Evolutionary conservation across 148 eudicot genomes (phyloP).

Genomic region (Beta vulgaris): DNA sequence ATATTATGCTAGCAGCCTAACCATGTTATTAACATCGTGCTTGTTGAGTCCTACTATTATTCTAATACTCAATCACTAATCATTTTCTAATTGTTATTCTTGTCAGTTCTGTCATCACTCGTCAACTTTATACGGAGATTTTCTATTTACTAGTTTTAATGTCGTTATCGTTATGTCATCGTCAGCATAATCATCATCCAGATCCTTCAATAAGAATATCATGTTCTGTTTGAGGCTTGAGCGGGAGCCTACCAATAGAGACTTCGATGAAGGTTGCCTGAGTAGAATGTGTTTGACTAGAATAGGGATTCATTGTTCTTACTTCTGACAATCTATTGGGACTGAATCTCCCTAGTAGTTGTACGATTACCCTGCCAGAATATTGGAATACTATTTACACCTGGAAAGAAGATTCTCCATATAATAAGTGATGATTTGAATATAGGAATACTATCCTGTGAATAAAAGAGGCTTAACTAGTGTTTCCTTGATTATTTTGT

Average conservation of each 20-base stretch:
- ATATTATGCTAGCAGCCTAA: constrained; percentile 8
- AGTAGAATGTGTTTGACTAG: neutral
- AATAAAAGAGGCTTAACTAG: neutral
- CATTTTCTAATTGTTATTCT: constrained; percentile 10
- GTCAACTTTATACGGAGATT: constrained; percentile 3
- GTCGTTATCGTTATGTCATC: constrained; percentile 7
- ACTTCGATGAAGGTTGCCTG: neutral
- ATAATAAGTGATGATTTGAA: no score
- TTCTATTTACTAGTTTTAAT: neutral
- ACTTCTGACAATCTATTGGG: neutral
- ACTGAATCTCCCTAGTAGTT: neutral
- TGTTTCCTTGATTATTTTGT: neutral
- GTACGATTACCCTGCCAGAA: no score
- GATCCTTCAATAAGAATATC: neutral
- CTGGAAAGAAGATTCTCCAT: no score
- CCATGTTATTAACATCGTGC: neutral
- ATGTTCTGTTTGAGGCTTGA: neutral
- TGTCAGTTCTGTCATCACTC: neutral
- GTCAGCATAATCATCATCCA: constrained; percentile 7
- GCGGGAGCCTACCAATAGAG: neutral
- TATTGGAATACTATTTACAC: no score
- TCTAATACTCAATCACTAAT: constrained; percentile 10
- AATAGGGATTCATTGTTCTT: neutral
- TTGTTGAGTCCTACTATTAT: constrained; percentile 1
- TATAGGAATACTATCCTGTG: no score